A percentile compares a stretch with the other conserved stretches of the same genome.
Evolutionary conservation across 2,329 filamentous ascomycete species (phyloP).

Genomic region (Scytalidium lignicola): DNA sequence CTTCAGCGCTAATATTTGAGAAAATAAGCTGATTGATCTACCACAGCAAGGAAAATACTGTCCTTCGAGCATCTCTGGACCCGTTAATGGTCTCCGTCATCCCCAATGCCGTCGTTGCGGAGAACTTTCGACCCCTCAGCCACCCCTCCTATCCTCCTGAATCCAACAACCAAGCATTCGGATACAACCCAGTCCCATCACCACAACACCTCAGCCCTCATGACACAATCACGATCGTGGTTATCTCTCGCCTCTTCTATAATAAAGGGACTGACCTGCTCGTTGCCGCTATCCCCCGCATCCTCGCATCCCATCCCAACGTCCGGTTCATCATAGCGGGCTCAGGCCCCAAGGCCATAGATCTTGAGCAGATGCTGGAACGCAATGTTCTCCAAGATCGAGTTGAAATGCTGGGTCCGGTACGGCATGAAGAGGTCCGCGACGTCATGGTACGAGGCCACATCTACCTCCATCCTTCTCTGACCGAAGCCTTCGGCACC

Average conservation of each 20-base stretch:
- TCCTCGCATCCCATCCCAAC: slow-evolving; percentile 83
- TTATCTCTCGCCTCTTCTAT: slow-evolving; percentile 95
- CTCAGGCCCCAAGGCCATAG: slow-evolving; percentile 92
- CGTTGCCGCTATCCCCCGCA: slow-evolving; percentile 92
- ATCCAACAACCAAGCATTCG: slow-evolving; percentile 19
- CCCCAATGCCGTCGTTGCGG: slow-evolving; percentile 93
- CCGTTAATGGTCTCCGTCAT: slow-evolving; percentile 97
- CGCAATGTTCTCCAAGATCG: slow-evolving; percentile 89
- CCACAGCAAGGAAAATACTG: slow-evolving; percentile 91
- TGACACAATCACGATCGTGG: slow-evolving; percentile 91
- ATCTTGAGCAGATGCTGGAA: slow-evolving; percentile 97
- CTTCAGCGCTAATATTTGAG: slow-evolving; percentile 3
- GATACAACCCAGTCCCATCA: slow-evolving; percentile 35
- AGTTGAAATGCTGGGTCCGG: slow-evolving; percentile 84
- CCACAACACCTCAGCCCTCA: slow-evolving; percentile 67
- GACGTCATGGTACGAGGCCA: slow-evolving; percentile 97
- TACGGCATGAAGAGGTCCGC: slow-evolving; percentile 92
- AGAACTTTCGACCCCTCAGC: slow-evolving; percentile 79
- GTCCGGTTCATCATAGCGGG: slow-evolving; percentile 96
- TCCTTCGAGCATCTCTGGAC: slow-evolving; percentile 87
- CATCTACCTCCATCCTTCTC: slow-evolving; percentile 89
- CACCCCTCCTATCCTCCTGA: slow-evolving; percentile 40
- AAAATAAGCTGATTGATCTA: neutral
- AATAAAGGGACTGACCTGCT: slow-evolving; percentile 97
- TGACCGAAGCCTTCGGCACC: slow-evolving; percentile 96